phyloP scores from a whole-genome alignment of 192 early-diverging fungal genomes.

The Backusella morwellensis region DNA sequence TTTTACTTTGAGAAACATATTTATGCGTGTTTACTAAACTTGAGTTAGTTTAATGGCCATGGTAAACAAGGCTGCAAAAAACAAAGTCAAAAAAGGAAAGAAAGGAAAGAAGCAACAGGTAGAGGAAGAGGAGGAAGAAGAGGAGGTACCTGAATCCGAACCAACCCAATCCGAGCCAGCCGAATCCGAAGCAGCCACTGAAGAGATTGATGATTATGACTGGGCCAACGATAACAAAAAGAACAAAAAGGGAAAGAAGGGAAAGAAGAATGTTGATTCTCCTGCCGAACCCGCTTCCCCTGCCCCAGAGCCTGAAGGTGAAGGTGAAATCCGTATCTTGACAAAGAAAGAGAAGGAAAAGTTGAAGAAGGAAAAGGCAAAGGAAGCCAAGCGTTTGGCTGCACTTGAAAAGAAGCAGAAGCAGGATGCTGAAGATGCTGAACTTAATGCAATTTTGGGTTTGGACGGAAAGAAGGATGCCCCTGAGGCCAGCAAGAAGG shows the following conservation, averaged over 20 bases:
- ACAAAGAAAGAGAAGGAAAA: constrained; percentile 89
- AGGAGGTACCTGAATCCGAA: not conserved
- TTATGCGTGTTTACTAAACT: constrained; percentile 6
- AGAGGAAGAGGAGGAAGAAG: constrained; percentile 7
- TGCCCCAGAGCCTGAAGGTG: constrained; percentile 36
- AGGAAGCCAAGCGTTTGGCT: constrained; percentile 51
- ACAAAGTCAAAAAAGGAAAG: constrained; percentile 50
- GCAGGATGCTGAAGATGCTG: constrained; percentile 35
- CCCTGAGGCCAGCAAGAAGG: constrained; percentile 10
- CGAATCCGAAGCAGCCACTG: constrained; percentile 25
- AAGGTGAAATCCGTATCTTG: constrained; percentile 58
- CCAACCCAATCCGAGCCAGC: not conserved
- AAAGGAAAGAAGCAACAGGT: constrained; percentile 16
- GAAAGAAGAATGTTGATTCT: constrained; percentile 47
- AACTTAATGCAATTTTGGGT: constrained; percentile 28
- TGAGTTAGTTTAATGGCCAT: constrained; percentile 38
- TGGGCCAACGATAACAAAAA: constrained; percentile 53
- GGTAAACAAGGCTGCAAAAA: constrained; percentile 49
- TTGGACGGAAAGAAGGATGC: constrained; percentile 34
- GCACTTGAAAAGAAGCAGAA: constrained; percentile 48
- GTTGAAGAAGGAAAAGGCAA: constrained; percentile 75
- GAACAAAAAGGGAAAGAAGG: constrained; percentile 46
- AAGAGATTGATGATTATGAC: constrained; percentile 68
- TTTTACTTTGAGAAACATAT: not conserved
- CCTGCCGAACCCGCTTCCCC: constrained; percentile 38